A percentile compares a stretch with the other conserved stretches of the same genome.
These are phyloP conservation scores for Pichia sporocuriosa DNA, from an alignment of 805 yeast species.

Conservation along the genomic window DNA sequence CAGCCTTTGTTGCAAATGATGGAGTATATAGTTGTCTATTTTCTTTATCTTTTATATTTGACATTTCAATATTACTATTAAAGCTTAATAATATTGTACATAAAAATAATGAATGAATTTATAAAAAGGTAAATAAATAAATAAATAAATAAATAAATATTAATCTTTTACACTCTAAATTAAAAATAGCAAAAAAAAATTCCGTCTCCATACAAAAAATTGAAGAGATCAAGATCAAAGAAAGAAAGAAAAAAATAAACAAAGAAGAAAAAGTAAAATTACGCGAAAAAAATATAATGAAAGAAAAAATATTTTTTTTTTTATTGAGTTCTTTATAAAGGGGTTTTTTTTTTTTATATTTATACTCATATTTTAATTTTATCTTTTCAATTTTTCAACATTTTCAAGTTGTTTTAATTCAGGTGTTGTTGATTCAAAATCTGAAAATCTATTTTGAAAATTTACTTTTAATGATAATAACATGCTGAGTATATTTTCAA, in stretches of 20 bases:
- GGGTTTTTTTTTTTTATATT: no score
- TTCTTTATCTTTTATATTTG: conserved; percentile 4
- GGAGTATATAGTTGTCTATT: conserved; percentile 12
- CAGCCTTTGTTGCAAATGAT: conserved; percentile 25
- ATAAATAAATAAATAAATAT: not conserved
- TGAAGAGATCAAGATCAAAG: no score
- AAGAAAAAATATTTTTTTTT: no score
- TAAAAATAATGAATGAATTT: not conserved
- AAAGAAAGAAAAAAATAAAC: no score
- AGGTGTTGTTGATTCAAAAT: not conserved
- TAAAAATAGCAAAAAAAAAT: no score
- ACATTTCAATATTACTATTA: not conserved
- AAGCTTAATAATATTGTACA: no score
- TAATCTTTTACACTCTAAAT: not conserved
- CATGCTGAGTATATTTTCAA: conserved; percentile 18
- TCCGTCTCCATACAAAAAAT: no score
- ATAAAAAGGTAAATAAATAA: not conserved
- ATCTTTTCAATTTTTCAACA: no score
- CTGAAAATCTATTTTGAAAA: conserved; percentile 13
- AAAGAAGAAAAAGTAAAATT: no score
- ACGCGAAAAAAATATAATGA: no score
- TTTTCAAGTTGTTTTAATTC: not conserved
- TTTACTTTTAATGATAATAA: conserved; percentile 15
- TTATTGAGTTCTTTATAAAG: no score
- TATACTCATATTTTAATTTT: no score